These are phyloP conservation scores for Rhizoclosmatium globosum DNA, from an alignment of 192 early-diverging fungal species.

Conservation along the genomic window DNA sequence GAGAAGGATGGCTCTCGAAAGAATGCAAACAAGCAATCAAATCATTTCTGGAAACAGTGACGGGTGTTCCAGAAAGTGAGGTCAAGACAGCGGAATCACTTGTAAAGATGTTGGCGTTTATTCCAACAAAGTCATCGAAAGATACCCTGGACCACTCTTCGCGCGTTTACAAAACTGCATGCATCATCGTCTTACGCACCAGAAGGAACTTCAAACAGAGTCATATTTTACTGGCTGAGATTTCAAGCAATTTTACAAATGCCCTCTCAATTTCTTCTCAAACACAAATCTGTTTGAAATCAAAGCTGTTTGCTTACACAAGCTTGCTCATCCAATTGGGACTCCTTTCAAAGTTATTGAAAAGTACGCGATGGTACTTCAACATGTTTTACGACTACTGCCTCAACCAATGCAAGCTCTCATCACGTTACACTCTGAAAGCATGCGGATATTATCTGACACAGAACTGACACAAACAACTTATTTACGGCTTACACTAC, in stretches of 20 bases:
- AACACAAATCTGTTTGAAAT: neutral
- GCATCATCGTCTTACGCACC: constrained; percentile 23
- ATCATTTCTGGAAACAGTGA: neutral
- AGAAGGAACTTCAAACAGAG: neutral
- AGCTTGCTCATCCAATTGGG: no score
- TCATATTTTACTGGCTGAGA: constrained; percentile 5
- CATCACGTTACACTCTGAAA: no score
- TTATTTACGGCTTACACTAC: neutral
- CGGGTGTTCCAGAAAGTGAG: neutral
- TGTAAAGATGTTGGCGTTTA: constrained; percentile 11
- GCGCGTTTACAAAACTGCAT: neutral
- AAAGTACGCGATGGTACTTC: no score
- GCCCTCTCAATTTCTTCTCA: neutral
- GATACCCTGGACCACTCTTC: constrained; percentile 3
- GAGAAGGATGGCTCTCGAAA: neutral
- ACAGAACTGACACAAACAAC: neutral
- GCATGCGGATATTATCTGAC: neutral
- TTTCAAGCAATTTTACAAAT: neutral
- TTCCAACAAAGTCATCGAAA: neutral
- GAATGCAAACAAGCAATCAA: neutral
- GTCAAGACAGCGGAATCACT: neutral
- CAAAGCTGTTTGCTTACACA: no score
- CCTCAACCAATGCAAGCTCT: no score
- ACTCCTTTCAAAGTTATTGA: no score
- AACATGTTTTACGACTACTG: no score